phyloP scores from a whole-genome alignment of 768 basidiomycete species.

The Suillus discolor region DNA sequence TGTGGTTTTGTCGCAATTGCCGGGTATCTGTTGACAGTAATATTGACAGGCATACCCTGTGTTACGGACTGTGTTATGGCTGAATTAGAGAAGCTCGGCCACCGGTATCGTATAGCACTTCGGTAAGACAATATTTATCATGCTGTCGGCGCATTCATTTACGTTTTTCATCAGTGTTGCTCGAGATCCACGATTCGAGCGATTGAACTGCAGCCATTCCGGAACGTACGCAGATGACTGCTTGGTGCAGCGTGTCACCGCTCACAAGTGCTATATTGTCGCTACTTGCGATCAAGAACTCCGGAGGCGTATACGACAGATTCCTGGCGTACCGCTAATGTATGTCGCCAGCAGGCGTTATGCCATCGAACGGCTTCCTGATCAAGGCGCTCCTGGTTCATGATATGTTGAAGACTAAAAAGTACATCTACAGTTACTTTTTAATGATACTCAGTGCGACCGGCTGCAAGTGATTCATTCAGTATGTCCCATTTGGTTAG shows the following conservation, averaged over 20 bases:
- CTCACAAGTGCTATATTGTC: constrained; percentile 95
- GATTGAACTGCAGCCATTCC: constrained; percentile 86
- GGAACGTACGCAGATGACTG: constrained; percentile 99
- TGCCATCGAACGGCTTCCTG: constrained; percentile 93
- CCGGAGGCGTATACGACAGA: constrained; percentile 86
- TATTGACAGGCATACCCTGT: constrained; percentile 83
- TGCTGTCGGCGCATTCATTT: background rate
- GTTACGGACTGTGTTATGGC: constrained; percentile 99
- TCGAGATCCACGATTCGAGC: constrained; percentile 95
- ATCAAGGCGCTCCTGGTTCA: constrained; percentile 79
- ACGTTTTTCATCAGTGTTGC: constrained; percentile 70
- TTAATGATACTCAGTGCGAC: background rate
- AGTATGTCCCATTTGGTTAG: background rate
- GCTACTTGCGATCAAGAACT: constrained; percentile 98
- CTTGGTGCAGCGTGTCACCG: constrained; percentile 91
- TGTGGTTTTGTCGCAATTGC: constrained; percentile 22
- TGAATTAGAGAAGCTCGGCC: constrained; percentile 96
- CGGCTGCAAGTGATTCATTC: background rate
- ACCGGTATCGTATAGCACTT: constrained; percentile 91
- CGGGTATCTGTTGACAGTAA: constrained; percentile 9
- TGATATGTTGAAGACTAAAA: constrained; percentile 24
- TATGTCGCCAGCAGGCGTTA: constrained; percentile 93
- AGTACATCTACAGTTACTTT: background rate
- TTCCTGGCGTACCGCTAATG: constrained; percentile 95
- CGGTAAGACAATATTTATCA: constrained; percentile 54